Conservation (phyloP, 129 eudicot species). For the Flaveria linearis region DNA sequence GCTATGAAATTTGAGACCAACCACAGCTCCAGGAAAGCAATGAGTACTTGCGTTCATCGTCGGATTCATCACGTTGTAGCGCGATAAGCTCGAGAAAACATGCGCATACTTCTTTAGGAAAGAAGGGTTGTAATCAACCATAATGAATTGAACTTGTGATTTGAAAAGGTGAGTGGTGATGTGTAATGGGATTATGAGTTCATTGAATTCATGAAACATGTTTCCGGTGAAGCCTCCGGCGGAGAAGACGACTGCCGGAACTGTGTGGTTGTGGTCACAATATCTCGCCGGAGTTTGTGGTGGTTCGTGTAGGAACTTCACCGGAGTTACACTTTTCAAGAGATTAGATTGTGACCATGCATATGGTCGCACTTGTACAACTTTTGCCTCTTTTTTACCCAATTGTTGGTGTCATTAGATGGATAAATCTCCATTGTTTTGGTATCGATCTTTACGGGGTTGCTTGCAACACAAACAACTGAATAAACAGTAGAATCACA, state of each 20-base stretch:
- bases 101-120: conserved; percentile 36
- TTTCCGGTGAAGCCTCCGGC: conserved; percentile 58
- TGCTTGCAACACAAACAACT: conserved; percentile 43
- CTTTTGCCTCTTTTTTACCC: conserved; percentile 1
- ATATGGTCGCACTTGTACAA: conserved; percentile 29
- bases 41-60: conserved; percentile 20
- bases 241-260: conserved; percentile 60
- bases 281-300: conserved; percentile 11
- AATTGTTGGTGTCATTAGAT: not conserved
- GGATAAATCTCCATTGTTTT: conserved; percentile 38
- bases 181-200: conserved; percentile 64
- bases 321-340: conserved; percentile 33
- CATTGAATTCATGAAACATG: conserved; percentile 64
- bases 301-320: conserved; percentile 29
- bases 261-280: conserved; percentile 31
- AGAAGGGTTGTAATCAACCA: conserved; percentile 45
- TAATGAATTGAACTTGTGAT: conserved; percentile 47
- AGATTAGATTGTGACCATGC: conserved; percentile 31
- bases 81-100: conserved; percentile 43
- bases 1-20: conserved; percentile 46
- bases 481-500: conserved; percentile 41
- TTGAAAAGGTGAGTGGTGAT: conserved; percentile 47
- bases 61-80: conserved; percentile 31
- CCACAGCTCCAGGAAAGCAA: conserved; percentile 52
- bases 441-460: conserved; percentile 41